phyloP scores from a whole-genome alignment of 1,284 basidiomycete species.

The Hymenochaete sp. region DNA sequence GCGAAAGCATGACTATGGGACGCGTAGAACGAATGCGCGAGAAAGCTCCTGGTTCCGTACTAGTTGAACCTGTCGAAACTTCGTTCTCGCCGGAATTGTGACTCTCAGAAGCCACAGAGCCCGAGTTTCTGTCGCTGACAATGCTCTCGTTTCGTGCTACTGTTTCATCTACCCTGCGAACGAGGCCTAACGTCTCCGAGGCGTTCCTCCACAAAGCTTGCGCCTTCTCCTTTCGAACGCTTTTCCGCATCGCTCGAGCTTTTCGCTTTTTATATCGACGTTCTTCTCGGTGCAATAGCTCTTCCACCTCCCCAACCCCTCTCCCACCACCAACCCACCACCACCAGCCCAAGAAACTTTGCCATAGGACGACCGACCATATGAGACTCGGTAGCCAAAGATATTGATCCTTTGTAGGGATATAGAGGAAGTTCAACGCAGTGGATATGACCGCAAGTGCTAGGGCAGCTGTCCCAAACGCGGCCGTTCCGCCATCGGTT shows the following conservation, averaged over 20 bases:
- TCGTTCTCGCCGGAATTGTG: too few species aligned
- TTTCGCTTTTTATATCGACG: constrained; percentile 45
- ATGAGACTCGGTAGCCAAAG: constrained; percentile 80
- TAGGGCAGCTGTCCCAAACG: constrained; percentile 82
- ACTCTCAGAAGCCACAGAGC: too few species aligned
- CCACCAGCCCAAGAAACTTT: constrained; percentile 90
- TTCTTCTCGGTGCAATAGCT: constrained; percentile 49
- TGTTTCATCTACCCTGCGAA: too few species aligned
- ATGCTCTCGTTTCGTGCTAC: too few species aligned
- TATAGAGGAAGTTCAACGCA: constrained; percentile 78
- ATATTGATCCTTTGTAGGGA: constrained; percentile 72
- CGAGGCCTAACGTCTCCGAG: too few species aligned
- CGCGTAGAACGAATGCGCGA: constrained; percentile 2
- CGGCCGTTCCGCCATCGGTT: constrained; percentile 90
- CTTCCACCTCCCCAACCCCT: constrained; percentile 49
- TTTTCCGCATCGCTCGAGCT: constrained; percentile 30
- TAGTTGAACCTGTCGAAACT: constrained; percentile 2
- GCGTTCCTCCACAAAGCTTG: constrained; percentile 37
- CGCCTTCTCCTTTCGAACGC: constrained; percentile 38
- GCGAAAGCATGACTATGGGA: constrained; percentile 9
- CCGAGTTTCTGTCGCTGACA: too few species aligned
- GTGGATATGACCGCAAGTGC: constrained; percentile 73
- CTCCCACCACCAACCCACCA: constrained; percentile 95
- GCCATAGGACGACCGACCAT: constrained; percentile 87
- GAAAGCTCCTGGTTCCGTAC: constrained; percentile 1